Conservation (phyloP, 2,329 filamentous ascomycete genomes). For the Furcasterigmium sp. region DNA sequence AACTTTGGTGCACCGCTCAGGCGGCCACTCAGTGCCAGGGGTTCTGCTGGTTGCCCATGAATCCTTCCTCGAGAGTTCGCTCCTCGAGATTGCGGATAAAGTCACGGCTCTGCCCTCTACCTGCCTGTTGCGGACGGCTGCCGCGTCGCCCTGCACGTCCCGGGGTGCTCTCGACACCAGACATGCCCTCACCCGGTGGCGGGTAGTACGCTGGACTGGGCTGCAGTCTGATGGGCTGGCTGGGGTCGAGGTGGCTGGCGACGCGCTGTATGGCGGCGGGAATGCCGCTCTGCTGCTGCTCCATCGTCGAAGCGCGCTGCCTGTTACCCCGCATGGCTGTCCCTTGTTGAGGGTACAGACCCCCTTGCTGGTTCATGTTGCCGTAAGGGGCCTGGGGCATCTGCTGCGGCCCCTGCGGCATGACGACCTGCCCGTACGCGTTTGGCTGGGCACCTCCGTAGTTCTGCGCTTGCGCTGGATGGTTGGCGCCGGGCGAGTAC, state of each 20-base stretch:
- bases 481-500: constrained; percentile 59
- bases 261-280: constrained; percentile 90
- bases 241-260: constrained; percentile 92
- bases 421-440: constrained; percentile 68
- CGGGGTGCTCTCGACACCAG: constrained; percentile 54
- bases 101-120: constrained; percentile 63
- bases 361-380: constrained; percentile 42
- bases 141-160: constrained; percentile 43
- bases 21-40: constrained; percentile 58
- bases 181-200: constrained; percentile 78
- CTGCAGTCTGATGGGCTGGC: constrained; percentile 86
- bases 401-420: constrained; percentile 62
- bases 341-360: constrained; percentile 57
- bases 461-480: constrained; percentile 65
- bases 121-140: constrained; percentile 22
- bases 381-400: constrained; percentile 62
- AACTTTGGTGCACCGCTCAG: no score
- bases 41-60: constrained; percentile 61
- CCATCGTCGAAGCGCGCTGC: constrained; percentile 93
- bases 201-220: constrained; percentile 97
- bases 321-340: constrained; percentile 64
- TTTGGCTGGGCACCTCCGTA: constrained; percentile 55
- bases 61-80: constrained; percentile 88
- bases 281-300: constrained; percentile 88
- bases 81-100: constrained; percentile 96